Conservation (phyloP, 1,139 yeast genomes). For the Suhomyces choctaworum region DNA sequence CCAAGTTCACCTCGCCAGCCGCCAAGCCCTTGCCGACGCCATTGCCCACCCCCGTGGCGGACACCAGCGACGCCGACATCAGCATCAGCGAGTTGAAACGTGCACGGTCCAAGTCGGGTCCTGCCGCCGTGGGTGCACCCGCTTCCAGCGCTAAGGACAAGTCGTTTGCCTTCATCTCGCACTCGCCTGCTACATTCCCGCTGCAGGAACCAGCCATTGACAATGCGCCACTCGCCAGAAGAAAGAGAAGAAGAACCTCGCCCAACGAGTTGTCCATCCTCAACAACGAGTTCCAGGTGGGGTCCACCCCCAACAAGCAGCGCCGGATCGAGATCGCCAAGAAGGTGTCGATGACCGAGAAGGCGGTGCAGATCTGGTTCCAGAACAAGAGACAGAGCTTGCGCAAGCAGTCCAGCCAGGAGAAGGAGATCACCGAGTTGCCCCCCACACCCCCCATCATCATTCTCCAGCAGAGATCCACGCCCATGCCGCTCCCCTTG, state of each 20-base stretch:
- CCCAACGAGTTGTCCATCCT: conserved; percentile 80
- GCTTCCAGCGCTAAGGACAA: conserved; percentile 8
- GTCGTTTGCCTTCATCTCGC: conserved; percentile 86
- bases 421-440: conserved; percentile 46
- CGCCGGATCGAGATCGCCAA: conserved; percentile 75
- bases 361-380: conserved; percentile 97
- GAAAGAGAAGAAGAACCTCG: conserved; percentile 93
- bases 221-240: conserved; percentile 85
- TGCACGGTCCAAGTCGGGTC: conserved; percentile 3
- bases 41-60: conserved; percentile 10
- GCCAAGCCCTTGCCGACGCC: conserved; percentile 3
- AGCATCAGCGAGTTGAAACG: conserved; percentile 17
- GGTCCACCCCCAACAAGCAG: conserved; percentile 78
- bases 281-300: conserved; percentile 72
- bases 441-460: conserved; percentile 40
- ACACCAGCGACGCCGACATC: conserved; percentile 18
- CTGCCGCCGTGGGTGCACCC: neutral
- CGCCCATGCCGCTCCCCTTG: conserved; percentile 14
- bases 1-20: conserved; percentile 6
- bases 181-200: conserved; percentile 85
- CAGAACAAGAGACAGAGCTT: conserved; percentile 90
- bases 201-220: conserved; percentile 82
- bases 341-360: conserved; percentile 88
- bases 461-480: conserved; percentile 17
- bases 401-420: conserved; percentile 50